phyloP scores from a whole-genome alignment of 2,329 filamentous ascomycete genomes.

The Periglandula ipomoeae region DNA sequence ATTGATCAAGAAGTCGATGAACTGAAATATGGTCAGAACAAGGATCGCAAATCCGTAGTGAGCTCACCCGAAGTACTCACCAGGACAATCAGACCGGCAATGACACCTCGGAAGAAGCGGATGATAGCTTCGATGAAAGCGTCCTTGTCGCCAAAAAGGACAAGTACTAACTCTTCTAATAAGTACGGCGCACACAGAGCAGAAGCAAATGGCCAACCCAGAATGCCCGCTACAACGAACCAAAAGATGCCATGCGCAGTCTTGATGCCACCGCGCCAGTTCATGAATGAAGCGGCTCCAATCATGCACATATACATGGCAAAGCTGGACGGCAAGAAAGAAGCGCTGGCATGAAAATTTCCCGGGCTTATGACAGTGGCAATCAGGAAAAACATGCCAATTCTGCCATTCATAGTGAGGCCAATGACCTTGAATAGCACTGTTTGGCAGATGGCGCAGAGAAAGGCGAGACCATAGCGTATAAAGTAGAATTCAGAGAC shows the following conservation, averaged over 20 bases:
- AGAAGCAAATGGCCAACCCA: slow-evolving; percentile 92
- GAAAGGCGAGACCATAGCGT: slow-evolving; percentile 61
- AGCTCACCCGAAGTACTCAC: slow-evolving; percentile 42
- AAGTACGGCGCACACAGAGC: slow-evolving; percentile 76
- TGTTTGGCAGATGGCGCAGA: slow-evolving; percentile 76
- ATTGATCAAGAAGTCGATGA: slow-evolving; percentile 62
- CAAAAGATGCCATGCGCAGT: slow-evolving; percentile 80
- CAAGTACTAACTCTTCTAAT: slow-evolving; percentile 61
- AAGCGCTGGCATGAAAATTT: slow-evolving; percentile 83
- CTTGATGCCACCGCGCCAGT: slow-evolving; percentile 71
- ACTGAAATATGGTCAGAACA: slow-evolving; percentile 32
- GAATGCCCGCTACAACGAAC: slow-evolving; percentile 75
- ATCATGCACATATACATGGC: slow-evolving; percentile 92
- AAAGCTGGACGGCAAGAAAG: slow-evolving; percentile 89
- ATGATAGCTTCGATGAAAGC: slow-evolving; percentile 49
- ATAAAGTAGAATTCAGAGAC: slow-evolving; percentile 79
- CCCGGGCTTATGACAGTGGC: slow-evolving; percentile 73
- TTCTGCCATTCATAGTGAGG: slow-evolving; percentile 66
- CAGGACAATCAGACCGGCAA: slow-evolving; percentile 58
- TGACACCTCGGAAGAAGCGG: slow-evolving; percentile 57
- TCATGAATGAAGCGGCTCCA: slow-evolving; percentile 81
- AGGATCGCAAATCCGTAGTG: too few species aligned
- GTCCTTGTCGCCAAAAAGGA: slow-evolving; percentile 44
- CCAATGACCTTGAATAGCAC: slow-evolving; percentile 71
- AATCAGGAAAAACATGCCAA: slow-evolving; percentile 77